Conservation (phyloP, 108 stramenopile species). For the Cylindrotheca fusiformis region DNA sequence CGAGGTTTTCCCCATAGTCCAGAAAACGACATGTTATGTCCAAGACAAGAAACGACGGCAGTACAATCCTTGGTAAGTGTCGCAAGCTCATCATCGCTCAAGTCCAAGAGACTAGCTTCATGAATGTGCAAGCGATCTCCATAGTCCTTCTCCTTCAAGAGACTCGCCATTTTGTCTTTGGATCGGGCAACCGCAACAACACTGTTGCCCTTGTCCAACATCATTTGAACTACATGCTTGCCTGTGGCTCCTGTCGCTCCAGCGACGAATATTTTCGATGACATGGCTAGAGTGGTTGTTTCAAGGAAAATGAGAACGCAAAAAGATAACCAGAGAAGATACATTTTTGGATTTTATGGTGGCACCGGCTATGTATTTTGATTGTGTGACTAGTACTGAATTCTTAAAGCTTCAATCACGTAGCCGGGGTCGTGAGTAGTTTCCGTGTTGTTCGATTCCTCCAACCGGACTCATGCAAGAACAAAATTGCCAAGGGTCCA, state of each 20-base stretch:
- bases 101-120: constrained; percentile 48
- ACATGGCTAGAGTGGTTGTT: neutral
- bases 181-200: constrained; percentile 53
- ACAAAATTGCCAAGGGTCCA: too few species aligned
- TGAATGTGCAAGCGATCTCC: constrained; percentile 3
- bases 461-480: too few species aligned
- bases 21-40: constrained; percentile 17
- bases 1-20: neutral
- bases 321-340: too few species aligned
- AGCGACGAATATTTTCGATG: constrained; percentile 29
- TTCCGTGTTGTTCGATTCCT: too few species aligned
- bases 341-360: too few species aligned
- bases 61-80: constrained; percentile 22
- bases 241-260: constrained; percentile 71
- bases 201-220: constrained; percentile 39
- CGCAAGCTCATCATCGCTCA: constrained; percentile 34
- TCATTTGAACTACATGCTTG: constrained; percentile 54
- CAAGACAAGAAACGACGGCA: constrained; percentile 30
- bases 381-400: too few species aligned
- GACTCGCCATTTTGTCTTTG: constrained; percentile 31
- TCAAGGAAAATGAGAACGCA: too few species aligned
- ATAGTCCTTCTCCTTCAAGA: constrained; percentile 4
- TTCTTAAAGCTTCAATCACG: too few species aligned
- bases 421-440: too few species aligned
- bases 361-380: too few species aligned